Evolutionary conservation across 257 asterid species (phyloP), one percentile per base, ranked within the genome.

Genomic region (Solanum chiquidenum): DNA sequence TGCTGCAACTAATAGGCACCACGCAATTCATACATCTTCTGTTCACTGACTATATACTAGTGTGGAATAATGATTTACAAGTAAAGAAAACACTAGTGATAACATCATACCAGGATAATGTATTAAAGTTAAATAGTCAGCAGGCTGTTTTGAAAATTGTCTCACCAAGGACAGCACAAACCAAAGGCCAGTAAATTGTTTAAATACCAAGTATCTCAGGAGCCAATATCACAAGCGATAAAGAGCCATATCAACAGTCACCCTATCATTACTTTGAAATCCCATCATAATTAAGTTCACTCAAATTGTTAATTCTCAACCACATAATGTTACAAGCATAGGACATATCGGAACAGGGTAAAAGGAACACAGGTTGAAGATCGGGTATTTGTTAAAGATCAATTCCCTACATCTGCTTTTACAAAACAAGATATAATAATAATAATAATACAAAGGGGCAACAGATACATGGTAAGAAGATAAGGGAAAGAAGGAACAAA

Each of bases 361-460:
- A 76, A 86, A 23, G 44, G 73, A 72, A 86, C 88, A 74, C 87
- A 68, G 27, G 85, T 40, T 66, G 83, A 84, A 77, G 42, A 40
- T 66, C 37, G 73, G 87, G 88, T 7, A 37, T 86, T 83, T 84
- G 82, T 55, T 84, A 84, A 83, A 86, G 83, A 87, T 46, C 88
- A 42, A 62, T 83, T 31, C 86, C 90, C 90, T 89, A 90, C 88
- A 84, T 87, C 89, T 76, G 88, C 91, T 86, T 87, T 88, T 87
- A 87, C 88, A 69, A 84, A 74, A 86, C 88, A 49, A 12, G 60
- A 72, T 49, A 69, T 86, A 86, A 72, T 52, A 52, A 86, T 85
- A 71, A 69, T 49, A 52, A 52, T 86, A 86, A 86, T 72, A 86
- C 82, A 44, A 86, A 52, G 75, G 84, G 82, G 74, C 88, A 34